Base-by-base conservation (phyloP, 352 stramenopile genomes). In the Pythium aquatile region DNA sequence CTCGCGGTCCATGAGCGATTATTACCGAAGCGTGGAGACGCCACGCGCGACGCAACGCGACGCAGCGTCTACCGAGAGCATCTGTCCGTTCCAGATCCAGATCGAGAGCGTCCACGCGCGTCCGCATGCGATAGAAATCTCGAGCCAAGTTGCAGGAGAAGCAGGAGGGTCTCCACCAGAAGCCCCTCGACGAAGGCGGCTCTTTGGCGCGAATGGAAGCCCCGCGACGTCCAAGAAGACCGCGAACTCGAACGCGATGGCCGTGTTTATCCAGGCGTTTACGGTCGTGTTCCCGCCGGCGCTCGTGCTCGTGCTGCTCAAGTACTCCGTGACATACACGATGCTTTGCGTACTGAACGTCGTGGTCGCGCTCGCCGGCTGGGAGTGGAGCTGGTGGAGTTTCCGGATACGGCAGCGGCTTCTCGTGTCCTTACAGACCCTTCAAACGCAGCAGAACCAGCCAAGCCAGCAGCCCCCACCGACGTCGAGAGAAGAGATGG, bases 391-490 rank as follows among this genome's bases (percentile, higher is more conserved):
- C 61, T 88, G 79, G 77, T 87, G 79, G 78, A 71, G 79, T 51
- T 87, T 83, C 51, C 78, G 81, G 44, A 81, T 88, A 54, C 76
- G 81, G n/a, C 72, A 81, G 40, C 76, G 81, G 20, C 73, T 90
- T 20, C 47, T 67, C 24, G 33, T 58, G 32, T 61, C 64, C 3
- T 68, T 68, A 16, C 24, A 64, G 39, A 24, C 39, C 3, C 17
- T 24, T 24, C 39, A 24, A 8, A 24, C 14, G 3, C 70, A 71
- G n/a, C 75, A 82, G 20, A 42, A 7, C 24, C 3, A 24, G 32
- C 48, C 4, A 16, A 57, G n/a, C 4, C 46, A 47, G 51, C 24
- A n/a, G 37, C 46, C 14, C 24, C 29, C 55, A n/a, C 20, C 16
- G 24, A 42, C 35, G 35, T 4, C 35, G 11, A 42, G 39, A 47